Base-by-base conservation (phyloP, 129 eudicot genomes). In the Flaveria sonorensis region DNA sequence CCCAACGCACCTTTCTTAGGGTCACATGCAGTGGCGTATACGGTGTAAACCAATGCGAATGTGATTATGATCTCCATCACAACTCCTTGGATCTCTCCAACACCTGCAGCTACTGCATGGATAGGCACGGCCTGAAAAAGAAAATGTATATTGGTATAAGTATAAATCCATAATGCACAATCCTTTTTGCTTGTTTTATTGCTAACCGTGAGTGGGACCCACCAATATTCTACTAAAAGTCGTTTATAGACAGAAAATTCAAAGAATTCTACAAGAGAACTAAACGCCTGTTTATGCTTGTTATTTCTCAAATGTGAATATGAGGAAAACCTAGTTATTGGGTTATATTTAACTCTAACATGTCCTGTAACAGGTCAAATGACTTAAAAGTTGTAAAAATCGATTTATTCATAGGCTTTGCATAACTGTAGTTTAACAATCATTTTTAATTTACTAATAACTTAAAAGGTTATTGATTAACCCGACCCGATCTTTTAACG, bases 1-100 rank as follows among this genome's bases (percentile, higher is more conserved):
- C 93, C 97, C 69, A 89, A 52, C 13, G 91, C 65, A 9, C 97
- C 97, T 87, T 84, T 92, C 88, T 89, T 92, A 71, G 96, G 96
- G 80, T 90, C 96, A 4, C 88, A 87, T 0, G 90, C 90, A 0
- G 96, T 90, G 86, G 96, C 90, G 4, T 90, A 83, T 16, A 88
- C 90, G 0, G 96, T 86, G 86, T 85, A 90, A 43, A 88, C 87
- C 36, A 88, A 81, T 0, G 84, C 89, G 47, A 88, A 88, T 66
- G 89, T 86, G 42, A 90, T 83, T 16, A 90, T 19, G 39, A 86
- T 86, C 69, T 90, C 92, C 78, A 88, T 73, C 39, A 90, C 86
- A 23, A 87, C 87, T 15, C 92, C 96, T 80, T 84, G 84, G 24
- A 84, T 39, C 19, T 77, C 85, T 42, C 72, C 81, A 70, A 87